These are phyloP conservation scores for Dacryopinax primogenitus DNA, from an alignment of 768 basidiomycete species.

Conservation along the genomic window DNA sequence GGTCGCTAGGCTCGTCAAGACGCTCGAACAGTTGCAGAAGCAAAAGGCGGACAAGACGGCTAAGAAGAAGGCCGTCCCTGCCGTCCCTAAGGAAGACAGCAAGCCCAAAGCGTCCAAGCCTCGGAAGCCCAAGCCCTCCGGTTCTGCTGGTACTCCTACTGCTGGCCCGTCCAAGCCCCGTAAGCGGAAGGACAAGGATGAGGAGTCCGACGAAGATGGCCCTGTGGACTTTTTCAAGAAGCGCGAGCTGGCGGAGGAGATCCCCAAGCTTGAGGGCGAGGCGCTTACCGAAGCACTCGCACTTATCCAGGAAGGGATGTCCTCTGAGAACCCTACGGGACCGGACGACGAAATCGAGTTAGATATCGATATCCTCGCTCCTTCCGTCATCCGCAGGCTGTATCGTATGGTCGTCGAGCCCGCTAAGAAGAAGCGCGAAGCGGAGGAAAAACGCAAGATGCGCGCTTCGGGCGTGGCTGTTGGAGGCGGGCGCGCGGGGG, in stretches of 20 bases:
- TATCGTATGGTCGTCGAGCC: slow-evolving; percentile 92
- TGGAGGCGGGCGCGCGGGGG: slow-evolving; percentile 20
- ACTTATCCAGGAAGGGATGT: slow-evolving; percentile 88
- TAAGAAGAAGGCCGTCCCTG: slow-evolving; percentile 33
- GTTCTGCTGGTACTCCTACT: slow-evolving; percentile 12
- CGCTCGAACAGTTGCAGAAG: slow-evolving; percentile 45
- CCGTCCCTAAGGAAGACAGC: slow-evolving; percentile 37
- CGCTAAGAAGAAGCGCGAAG: slow-evolving; percentile 16
- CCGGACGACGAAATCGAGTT: slow-evolving; percentile 84
- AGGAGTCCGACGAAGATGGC: slow-evolving; percentile 17
- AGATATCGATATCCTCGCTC: slow-evolving; percentile 86
- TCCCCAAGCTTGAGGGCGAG: slow-evolving; percentile 65
- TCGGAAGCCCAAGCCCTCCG: slow-evolving; percentile 23
- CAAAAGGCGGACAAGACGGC: slow-evolving; percentile 64
- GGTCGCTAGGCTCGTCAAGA: slow-evolving; percentile 63
- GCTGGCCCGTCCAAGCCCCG: slow-evolving; percentile 8
- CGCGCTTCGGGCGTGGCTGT: slow-evolving; percentile 13
- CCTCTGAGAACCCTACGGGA: slow-evolving; percentile 24
- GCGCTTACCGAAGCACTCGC: slow-evolving; percentile 83
- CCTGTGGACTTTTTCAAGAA: slow-evolving; percentile 85
- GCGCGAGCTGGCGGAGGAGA: slow-evolving; percentile 94
- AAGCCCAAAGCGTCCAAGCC: slow-evolving; percentile 38
- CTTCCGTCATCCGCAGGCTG: slow-evolving; percentile 74
- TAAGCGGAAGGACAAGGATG: slow-evolving; percentile 19
- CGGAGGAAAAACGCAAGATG: slow-evolving; percentile 28